Base-by-base conservation (phyloP, 2,329 filamentous ascomycete genomes). In the Cladobotryum mycophilum region DNA sequence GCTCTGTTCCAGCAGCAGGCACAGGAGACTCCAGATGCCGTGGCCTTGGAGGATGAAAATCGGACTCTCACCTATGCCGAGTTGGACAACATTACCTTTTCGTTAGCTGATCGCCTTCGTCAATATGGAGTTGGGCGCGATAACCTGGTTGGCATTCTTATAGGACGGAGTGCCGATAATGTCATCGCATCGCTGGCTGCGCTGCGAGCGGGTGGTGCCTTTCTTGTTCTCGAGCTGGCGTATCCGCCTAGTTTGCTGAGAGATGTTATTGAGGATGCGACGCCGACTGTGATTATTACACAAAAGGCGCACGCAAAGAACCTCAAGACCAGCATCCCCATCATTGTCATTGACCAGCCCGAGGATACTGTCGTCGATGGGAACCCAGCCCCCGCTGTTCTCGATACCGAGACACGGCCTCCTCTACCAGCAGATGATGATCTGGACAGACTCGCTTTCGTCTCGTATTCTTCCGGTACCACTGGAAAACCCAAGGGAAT, bases 401-500 rank as follows among this genome's bases (percentile, higher is more conserved):
- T 67, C 18, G 60, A 75, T n/a, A 63, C 71, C 17, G 60, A 75
- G n/a, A 63, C 71, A 5, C 70, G 74, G 47, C 67, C 75, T 14
- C 74, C 76, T 11, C 63, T 83, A 18, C 83, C 84, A 2, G 72
- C 76, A 0, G 80, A 84, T 7, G 76, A 84, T 60, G 87, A 91
- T 61, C 68, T 91, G 48, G 86, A 90, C 56, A 77, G 84, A 41
- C 75, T 91, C 17, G 82, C 85, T 15, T 92, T 91, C 63, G 86
- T 91, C n/a, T 86, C 85, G 1, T 90, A 90, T 67, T 88, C 85
- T 1, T 88, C 84, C 4, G 86, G 86, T 35, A 89, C 86, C 0
- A 90, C 86, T 1, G 86, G 86, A 57, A 82, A 82, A 56, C 86
- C 86, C n/a, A 90, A 90, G 67, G 86, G 86, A 49, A 91, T 92